Evolutionary conservation across 805 yeast genomes (phyloP).

Genomic region (Sugiyamaella floridensis): DNA sequence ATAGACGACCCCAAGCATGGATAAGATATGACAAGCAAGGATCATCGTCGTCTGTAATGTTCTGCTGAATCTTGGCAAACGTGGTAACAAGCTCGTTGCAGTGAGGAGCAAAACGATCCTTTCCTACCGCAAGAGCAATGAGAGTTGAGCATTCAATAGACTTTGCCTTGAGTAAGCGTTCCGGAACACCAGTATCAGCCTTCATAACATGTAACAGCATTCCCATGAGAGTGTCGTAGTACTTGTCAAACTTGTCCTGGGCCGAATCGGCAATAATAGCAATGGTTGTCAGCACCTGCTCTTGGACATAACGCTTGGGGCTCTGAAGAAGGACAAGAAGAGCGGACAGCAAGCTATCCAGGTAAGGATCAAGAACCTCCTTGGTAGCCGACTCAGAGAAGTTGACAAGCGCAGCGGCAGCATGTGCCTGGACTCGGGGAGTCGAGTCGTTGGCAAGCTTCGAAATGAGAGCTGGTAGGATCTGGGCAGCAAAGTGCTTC

Average conservation of each 20-base stretch:
- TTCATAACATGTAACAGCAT: slow-evolving; percentile 69
- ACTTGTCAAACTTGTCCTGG: slow-evolving; percentile 76
- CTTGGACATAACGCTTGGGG: slow-evolving; percentile 90
- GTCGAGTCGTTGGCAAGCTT: slow-evolving; percentile 59
- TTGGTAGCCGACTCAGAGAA: slow-evolving; percentile 88
- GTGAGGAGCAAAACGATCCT: slow-evolving; percentile 74
- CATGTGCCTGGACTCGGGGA: slow-evolving; percentile 94
- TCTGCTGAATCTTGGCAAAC: slow-evolving; percentile 61
- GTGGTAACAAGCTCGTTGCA: slow-evolving; percentile 65
- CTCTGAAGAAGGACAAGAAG: slow-evolving; percentile 70
- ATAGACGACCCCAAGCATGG: slow-evolving; percentile 94
- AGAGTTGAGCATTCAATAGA: slow-evolving; percentile 94
- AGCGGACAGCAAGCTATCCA: slow-evolving; percentile 71
- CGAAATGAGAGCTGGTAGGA: slow-evolving; percentile 83
- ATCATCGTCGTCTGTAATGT: slow-evolving; percentile 56
- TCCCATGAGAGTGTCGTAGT: slow-evolving; percentile 93
- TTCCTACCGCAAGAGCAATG: slow-evolving; percentile 92
- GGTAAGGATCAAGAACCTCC: slow-evolving; percentile 83
- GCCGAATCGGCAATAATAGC: slow-evolving; percentile 98
- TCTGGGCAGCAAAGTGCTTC: slow-evolving; percentile 65
- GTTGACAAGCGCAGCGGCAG: slow-evolving; percentile 96
- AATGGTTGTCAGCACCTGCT: slow-evolving; percentile 92
- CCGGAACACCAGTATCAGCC: slow-evolving; percentile 71
- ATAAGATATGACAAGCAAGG: slow-evolving; percentile 81
- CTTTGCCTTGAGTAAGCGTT: slow-evolving; percentile 77